Evolutionary conservation across 2,329 filamentous ascomycete species (phyloP), one percentile per base, ranked within the genome.

Genomic region (Fusarium ramigenum): DNA sequence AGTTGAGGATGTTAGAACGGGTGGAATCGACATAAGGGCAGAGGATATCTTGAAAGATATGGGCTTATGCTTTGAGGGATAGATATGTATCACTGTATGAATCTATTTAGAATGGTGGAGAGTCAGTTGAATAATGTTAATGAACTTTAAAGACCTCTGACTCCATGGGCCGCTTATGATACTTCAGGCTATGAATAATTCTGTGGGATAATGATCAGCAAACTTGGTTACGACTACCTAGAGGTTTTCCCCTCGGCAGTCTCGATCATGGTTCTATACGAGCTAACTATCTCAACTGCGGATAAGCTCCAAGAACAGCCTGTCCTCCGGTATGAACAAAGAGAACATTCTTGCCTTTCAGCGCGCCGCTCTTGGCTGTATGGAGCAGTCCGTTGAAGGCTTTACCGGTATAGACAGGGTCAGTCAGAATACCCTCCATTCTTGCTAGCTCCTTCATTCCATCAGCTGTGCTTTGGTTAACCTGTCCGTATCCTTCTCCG

Each of bases 1-100:
- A 0, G 84, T 89, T 40, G 88, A 91, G 75, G 88, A 90, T 75
- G 70, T 79, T 52, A 79, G 75, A 34, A 79, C 85, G 0, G 88
- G 78, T 0, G 86, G 82, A 0, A 87, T 90, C 23, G 88, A 90
- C 74, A 79, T 90, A 3, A 49, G 79, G 12, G 88, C 87, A 1
- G 81, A 79, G 4, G 87, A 89, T 68, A 62, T 91, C 50, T 60
- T 90, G 49, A 70, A 74, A 32, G 84, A 83, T n/a, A 71, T 80
- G 63, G 77, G 74, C 2, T 15, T 77, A 11, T 80, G 78, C 37
- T 66, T 72, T 3, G 70, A 73, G 21, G 70, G 28, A 15, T 73
- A 72, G 46, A 56, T n/a, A 12, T 9, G 12, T n/a, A 18, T 28
- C 19, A 47, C 23, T 23, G 23, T 30, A 30, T 25, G 11, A 7